phyloP scores from a whole-genome alignment of 345 rosid species.

The Dovyalis caffra region DNA sequence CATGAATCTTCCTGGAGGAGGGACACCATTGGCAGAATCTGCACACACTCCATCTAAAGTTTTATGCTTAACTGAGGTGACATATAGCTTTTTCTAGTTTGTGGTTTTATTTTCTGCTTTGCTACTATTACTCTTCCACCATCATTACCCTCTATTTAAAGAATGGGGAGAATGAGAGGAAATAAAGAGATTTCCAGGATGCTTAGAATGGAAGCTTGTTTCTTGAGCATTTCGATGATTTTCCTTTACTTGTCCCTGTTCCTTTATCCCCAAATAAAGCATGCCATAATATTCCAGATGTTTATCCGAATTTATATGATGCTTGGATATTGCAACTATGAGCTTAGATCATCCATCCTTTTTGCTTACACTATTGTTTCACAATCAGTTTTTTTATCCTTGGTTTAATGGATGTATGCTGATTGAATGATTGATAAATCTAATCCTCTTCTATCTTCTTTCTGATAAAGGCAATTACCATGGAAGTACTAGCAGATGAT shows the following conservation, averaged over 20 bases:
- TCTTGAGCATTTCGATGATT: not conserved
- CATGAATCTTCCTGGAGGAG: constrained; percentile 23
- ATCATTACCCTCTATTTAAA: not conserved
- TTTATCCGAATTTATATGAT: not conserved
- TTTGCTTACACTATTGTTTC: not conserved
- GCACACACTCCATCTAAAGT: constrained; percentile 26
- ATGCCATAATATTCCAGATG: not conserved
- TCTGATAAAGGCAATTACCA: constrained; percentile 22
- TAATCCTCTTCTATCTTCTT: not conserved
- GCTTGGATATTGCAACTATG: not conserved
- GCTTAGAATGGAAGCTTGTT: not conserved
- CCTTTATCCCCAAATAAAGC: not conserved
- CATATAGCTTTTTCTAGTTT: not conserved
- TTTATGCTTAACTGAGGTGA: constrained; percentile 33
- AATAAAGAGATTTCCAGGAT: not conserved
- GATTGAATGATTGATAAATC: not conserved
- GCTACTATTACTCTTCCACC: not conserved
- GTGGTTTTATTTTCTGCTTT: not conserved
- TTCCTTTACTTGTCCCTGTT: not conserved
- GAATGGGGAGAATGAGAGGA: not conserved
- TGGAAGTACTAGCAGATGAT: constrained; percentile 26
- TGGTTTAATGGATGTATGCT: not conserved
- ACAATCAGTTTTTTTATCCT: not conserved
- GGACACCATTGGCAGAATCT: not conserved
- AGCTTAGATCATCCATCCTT: not conserved